These are phyloP conservation scores for Apium graveolens DNA, from an alignment of 129 eudicot genomes.

Conservation along the genomic window DNA sequence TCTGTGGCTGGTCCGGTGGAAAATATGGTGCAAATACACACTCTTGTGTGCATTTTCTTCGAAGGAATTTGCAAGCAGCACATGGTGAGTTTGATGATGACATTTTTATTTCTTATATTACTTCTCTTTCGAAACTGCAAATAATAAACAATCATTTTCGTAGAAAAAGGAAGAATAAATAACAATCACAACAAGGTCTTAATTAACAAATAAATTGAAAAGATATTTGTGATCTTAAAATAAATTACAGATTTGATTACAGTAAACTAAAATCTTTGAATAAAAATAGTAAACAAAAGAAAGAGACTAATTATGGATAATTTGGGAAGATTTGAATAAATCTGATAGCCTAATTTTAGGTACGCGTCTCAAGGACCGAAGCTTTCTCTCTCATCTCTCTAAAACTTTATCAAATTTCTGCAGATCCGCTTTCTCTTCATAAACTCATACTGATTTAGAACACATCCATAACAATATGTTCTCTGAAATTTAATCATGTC, in stretches of 20 bases:
- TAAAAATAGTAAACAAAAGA: background rate
- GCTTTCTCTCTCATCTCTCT: background rate
- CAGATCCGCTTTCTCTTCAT: constrained; percentile 24
- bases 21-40: constrained; percentile 89
- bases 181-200: background rate
- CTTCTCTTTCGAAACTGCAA: constrained; percentile 22
- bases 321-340: background rate
- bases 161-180: background rate
- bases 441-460: background rate
- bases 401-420: constrained; percentile 9
- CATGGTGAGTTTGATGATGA: constrained; percentile 74
- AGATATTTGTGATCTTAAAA: background rate
- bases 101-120: constrained; percentile 28
- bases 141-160: background rate
- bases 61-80: constrained; percentile 76
- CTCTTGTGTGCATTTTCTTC: constrained; percentile 82
- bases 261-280: background rate
- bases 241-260: background rate
- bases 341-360: background rate
- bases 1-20: constrained; percentile 79
- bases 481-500: background rate
- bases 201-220: background rate
- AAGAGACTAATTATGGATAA: background rate
- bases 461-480: background rate
- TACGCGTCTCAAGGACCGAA: background rate